A percentile compares a stretch with the other conserved stretches of the same genome.
phyloP scores from a whole-genome alignment of 176 grass and related monocot genomes.

The Musa schizocarpa region DNA sequence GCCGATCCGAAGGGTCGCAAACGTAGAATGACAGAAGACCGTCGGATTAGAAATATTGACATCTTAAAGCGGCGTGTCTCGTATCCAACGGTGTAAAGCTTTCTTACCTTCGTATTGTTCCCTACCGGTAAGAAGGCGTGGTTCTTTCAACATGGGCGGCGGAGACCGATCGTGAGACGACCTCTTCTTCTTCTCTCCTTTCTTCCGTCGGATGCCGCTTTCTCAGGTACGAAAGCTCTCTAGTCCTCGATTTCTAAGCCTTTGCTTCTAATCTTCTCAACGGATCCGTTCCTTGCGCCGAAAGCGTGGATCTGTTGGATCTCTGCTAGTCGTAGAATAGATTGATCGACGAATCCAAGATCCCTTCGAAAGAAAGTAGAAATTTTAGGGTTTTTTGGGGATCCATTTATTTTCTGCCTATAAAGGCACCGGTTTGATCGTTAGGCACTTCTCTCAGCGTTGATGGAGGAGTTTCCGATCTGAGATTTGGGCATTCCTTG shows the following conservation, averaged over 20 bases:
- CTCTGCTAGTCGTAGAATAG: background rate
- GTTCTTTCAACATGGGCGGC: too few relatives aligned
- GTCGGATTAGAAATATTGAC: too few relatives aligned
- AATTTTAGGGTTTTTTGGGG: background rate
- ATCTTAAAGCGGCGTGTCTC: too few relatives aligned
- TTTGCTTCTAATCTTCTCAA: conserved; percentile 4
- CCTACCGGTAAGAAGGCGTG: too few relatives aligned
- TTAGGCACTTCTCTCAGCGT: background rate
- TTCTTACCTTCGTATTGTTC: too few relatives aligned
- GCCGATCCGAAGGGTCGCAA: too few relatives aligned
- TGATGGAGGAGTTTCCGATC: background rate
- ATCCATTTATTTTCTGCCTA: background rate
- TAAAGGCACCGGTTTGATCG: background rate
- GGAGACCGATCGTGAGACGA: too few relatives aligned
- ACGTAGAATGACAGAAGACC: too few relatives aligned
- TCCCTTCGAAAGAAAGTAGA: background rate
- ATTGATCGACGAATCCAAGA: background rate
- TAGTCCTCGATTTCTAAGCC: background rate
- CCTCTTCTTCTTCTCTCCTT: background rate
- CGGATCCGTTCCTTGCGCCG: background rate
- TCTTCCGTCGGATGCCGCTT: background rate
- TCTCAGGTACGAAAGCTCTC: background rate
- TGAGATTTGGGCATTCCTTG: conserved; percentile 5
- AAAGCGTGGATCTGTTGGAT: background rate
- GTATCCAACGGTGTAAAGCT: too few relatives aligned